Evolutionary conservation across 768 basidiomycete species (phyloP), one percentile per base, ranked within the genome.

Genomic region (Leccinum incarnatum): DNA sequence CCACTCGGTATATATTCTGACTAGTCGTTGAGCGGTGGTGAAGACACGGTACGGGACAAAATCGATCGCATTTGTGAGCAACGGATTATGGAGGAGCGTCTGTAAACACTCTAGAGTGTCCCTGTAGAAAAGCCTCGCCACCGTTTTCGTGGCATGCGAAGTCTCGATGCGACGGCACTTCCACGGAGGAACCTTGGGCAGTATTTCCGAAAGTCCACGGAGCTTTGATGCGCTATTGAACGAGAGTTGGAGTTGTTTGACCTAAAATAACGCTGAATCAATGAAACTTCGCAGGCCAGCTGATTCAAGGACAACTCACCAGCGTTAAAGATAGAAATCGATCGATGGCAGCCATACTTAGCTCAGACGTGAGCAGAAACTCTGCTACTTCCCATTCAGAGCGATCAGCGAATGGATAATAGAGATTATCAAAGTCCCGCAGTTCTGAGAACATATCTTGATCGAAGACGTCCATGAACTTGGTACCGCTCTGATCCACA

Each of bases 191-290:
- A 7, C 4, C n/a, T 25, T 11, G n/a, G 53, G 37, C 15, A 53
- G n/a, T 3, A 40, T 25, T 4, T 53, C 15, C 2, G 17, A 21
- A 12, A 40, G 37, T n/a, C 25, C 23, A 9, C 30, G 64, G 12
- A 27, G 69, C 21, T 36, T 57, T 63, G 53, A 69, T 47, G 8
- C 71, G 11, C 11, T 64, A 40, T 42, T 19, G 23, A 42, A 57
- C 68, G 62, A 10, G 65, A 67, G 56, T 64, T 65, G 59, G 51
- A 71, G 1, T 68, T 53, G 15, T 47, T 30, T 27, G 65, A 45
- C 3, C 64, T 64, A 17, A 8, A 48, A 48, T 27, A 6, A n/a
- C 6, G 9, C 8, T 25, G 5, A 23, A 47, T n/a, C 12, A 5
- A 14, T 14, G 8, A 25, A 19, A 48, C 11, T 5, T 48, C 8